Conservation (phyloP, 2,329 filamentous ascomycete species). For the Ophiostoma australiae region DNA sequence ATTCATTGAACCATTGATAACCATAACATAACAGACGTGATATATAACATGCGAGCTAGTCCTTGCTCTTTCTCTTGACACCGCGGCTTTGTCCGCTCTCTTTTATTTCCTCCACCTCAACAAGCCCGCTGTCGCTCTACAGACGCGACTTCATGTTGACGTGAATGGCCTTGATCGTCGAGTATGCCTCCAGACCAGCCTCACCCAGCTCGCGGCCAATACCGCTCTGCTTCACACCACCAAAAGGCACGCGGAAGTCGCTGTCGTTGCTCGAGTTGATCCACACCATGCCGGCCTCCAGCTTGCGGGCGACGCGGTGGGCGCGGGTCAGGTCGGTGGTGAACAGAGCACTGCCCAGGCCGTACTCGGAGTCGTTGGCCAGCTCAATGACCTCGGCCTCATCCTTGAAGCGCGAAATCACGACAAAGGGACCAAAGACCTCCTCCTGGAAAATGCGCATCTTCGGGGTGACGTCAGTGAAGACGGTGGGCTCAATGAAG, state of each 20-base stretch:
- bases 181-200: constrained; percentile 37
- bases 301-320: constrained; percentile 33
- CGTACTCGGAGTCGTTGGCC: constrained; percentile 53
- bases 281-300: constrained; percentile 53
- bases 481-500: constrained; percentile 29
- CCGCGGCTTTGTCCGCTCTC: not conserved
- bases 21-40: not conserved
- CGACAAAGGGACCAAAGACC: constrained; percentile 57
- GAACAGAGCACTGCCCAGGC: constrained; percentile 52
- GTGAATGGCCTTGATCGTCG: constrained; percentile 37
- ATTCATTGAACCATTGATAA: not conserved
- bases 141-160: constrained; percentile 33
- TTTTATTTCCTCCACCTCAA: not conserved
- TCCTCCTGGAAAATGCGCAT: constrained; percentile 45
- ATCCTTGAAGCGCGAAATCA: constrained; percentile 46
- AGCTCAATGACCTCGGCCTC: constrained; percentile 47
- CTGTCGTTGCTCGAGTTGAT: constrained; percentile 43
- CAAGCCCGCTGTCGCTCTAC: constrained; percentile 12
- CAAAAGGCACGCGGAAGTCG: constrained; percentile 51
- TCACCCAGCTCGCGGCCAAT: constrained; percentile 38
- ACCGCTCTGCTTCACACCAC: constrained; percentile 38
- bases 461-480: constrained; percentile 24
- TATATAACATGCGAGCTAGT: constrained; percentile 15
- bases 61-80: not conserved
- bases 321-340: constrained; percentile 48